Conservation (phyloP, 1,139 yeast genomes). For the Yarrowia galli region DNA sequence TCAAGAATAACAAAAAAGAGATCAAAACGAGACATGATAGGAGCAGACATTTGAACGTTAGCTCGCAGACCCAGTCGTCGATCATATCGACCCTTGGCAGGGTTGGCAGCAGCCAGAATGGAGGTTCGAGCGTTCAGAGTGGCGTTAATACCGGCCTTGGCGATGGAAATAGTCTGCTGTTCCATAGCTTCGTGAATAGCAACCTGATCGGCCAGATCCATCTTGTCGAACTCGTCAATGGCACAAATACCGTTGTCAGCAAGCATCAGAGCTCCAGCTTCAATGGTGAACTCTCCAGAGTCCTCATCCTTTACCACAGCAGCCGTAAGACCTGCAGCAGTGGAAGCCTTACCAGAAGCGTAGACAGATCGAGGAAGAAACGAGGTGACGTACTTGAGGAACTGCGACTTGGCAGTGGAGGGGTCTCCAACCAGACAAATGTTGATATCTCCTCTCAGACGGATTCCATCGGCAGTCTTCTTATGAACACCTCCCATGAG, state of each 20-base stretch:
- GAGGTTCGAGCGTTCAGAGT: conserved; percentile 96
- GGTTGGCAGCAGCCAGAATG: conserved; percentile 96
- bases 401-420: conserved; percentile 96
- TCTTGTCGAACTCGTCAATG: conserved; percentile 97
- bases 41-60: conserved; percentile 97
- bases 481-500: conserved; percentile 96
- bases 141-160: conserved; percentile 98
- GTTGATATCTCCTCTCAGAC: conserved; percentile 95
- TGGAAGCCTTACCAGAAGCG: conserved; percentile 97
- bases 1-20: conserved; percentile 92
- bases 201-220: conserved; percentile 95
- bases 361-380: conserved; percentile 95
- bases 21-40: conserved; percentile 98
- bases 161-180: conserved; percentile 97
- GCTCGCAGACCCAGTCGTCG: conserved; percentile 83
- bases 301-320: conserved; percentile 98
- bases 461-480: conserved; percentile 91
- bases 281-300: conserved; percentile 95
- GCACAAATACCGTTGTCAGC: conserved; percentile 99
- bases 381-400: conserved; percentile 88
- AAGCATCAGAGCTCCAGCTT: conserved; percentile 98
- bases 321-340: conserved; percentile 99
- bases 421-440: conserved; percentile 99
- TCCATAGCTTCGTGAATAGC: conserved; percentile 99
- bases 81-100: conserved; percentile 94